A percentile compares a stretch with the other conserved stretches of the same genome.
phyloP scores from a whole-genome alignment of 495 filamentous ascomycete genomes.

The Mytilinidion resinicola region DNA sequence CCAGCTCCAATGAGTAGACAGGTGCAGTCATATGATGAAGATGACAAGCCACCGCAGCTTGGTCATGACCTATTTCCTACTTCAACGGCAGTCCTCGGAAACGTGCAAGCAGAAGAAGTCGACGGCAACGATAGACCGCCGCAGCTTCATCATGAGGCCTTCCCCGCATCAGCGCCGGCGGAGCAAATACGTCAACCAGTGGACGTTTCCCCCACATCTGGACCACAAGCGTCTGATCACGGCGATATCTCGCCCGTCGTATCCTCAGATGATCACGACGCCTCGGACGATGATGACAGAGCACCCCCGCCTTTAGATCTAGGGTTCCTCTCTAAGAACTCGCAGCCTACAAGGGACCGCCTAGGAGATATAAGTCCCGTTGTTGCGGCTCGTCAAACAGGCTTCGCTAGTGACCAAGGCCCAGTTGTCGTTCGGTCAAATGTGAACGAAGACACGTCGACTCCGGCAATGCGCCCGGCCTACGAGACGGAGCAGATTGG shows the following conservation, averaged over 20 bases:
- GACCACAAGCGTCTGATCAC: background rate
- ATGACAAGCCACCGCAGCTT: too few species aligned
- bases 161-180: background rate
- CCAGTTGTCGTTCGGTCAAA: background rate
- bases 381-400: background rate
- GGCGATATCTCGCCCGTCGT: constrained; percentile 21
- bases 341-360: background rate
- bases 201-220: constrained; percentile 11
- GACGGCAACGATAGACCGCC: constrained; percentile 18
- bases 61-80: too few species aligned
- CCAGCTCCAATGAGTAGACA: too few species aligned
- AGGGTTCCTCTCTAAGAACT: background rate
- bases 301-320: background rate
- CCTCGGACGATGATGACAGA: constrained; percentile 6
- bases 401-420: background rate
- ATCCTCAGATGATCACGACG: constrained; percentile 8
- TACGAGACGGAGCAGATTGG: constrained; percentile 18
- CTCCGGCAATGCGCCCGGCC: background rate
- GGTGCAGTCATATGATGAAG: too few species aligned
- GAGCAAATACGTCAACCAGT: background rate
- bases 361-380: constrained; percentile 15
- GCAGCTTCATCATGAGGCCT: constrained; percentile 16
- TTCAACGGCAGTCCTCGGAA: too few species aligned
- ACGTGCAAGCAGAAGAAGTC: background rate
- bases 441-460: background rate